Evolutionary conservation across 2,329 filamentous ascomycete species (phyloP).

Genomic region (Monosporascus sp.): DNA sequence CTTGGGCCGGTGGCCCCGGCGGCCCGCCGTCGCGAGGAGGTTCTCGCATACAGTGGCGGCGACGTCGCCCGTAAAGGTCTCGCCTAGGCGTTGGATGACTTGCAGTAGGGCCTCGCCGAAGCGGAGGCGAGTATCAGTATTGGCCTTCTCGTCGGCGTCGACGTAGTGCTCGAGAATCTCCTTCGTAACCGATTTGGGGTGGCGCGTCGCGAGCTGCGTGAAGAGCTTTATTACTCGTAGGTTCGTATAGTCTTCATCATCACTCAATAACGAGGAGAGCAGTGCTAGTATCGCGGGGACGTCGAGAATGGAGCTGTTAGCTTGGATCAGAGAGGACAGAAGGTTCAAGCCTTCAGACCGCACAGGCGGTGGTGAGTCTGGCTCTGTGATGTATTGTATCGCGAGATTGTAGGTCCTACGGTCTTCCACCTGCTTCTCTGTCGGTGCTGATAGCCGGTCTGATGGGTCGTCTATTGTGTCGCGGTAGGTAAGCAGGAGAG

Average conservation of each 20-base stretch:
- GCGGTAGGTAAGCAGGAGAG: slow-evolving; percentile 49
- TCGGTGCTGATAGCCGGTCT: slow-evolving; percentile 32
- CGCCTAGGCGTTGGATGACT: slow-evolving; percentile 55
- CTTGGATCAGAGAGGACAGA: slow-evolving; percentile 50
- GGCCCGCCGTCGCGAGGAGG: slow-evolving; percentile 58
- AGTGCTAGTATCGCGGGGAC: slow-evolving; percentile 60
- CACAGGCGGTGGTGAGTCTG: slow-evolving; percentile 61
- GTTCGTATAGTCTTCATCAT: slow-evolving; percentile 67
- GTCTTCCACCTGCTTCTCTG: slow-evolving; percentile 50
- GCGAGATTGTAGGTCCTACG: slow-evolving; percentile 57
- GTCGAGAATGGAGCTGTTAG: slow-evolving; percentile 55
- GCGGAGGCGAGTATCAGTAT: slow-evolving; percentile 59
- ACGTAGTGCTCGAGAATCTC: slow-evolving; percentile 64
- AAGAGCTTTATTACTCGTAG: slow-evolving; percentile 62
- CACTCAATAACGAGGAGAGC: slow-evolving; percentile 57
- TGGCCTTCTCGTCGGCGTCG: slow-evolving; percentile 52
- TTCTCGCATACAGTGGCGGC: slow-evolving; percentile 49
- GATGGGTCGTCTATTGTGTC: slow-evolving; percentile 45
- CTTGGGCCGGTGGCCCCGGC: slow-evolving; percentile 55
- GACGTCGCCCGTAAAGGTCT: slow-evolving; percentile 48
- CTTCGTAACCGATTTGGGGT: slow-evolving; percentile 55
- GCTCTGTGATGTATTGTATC: slow-evolving; percentile 56
- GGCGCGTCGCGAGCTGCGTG: slow-evolving; percentile 53
- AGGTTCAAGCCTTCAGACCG: slow-evolving; percentile 59
- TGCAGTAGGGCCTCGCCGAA: slow-evolving; percentile 64